phyloP scores from a whole-genome alignment of 139 green algal genomes.

The Gonium pectorale region DNA sequence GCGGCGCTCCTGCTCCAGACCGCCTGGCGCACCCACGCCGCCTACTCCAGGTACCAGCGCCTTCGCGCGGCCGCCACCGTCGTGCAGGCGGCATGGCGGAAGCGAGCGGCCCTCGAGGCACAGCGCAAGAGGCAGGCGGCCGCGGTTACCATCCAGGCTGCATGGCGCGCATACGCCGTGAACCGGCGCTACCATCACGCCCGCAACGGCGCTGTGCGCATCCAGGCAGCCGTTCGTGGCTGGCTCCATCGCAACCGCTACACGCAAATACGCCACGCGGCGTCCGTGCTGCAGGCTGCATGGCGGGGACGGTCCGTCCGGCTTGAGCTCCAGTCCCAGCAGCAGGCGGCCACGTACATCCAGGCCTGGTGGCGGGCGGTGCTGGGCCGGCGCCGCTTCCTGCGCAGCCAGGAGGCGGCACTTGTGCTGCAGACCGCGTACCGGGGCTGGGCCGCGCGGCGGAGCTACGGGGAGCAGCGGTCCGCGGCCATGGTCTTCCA shows the following conservation, averaged over 20 bases:
- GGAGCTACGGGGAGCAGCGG: too few relatives aligned
- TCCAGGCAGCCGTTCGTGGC: neutral
- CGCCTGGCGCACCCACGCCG: constrained; percentile 15
- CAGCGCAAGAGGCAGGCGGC: neutral
- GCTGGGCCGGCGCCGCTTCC: neutral
- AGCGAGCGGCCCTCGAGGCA: neutral
- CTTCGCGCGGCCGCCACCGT: neutral
- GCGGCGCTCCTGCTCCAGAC: constrained; percentile 51
- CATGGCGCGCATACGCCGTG: constrained; percentile 46
- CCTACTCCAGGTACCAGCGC: neutral
- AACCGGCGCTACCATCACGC: constrained; percentile 14
- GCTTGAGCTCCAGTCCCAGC: constrained; percentile 4
- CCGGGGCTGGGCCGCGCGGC: constrained; percentile 31
- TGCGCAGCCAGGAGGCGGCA: constrained; percentile 44
- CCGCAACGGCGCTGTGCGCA: neutral
- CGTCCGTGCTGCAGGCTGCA: constrained; percentile 49
- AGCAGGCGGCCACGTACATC: constrained; percentile 33
- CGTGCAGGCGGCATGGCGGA: constrained; percentile 62
- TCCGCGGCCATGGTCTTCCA: constrained; percentile 4
- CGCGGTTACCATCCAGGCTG: constrained; percentile 56
- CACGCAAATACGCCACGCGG: constrained; percentile 24
- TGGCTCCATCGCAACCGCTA: neutral
- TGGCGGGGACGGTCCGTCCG: constrained; percentile 19
- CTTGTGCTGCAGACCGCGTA: constrained; percentile 57
- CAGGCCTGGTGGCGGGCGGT: constrained; percentile 27